Conservation (phyloP, 2,329 filamentous ascomycete genomes). For the Cordyceps cateniannulata region DNA sequence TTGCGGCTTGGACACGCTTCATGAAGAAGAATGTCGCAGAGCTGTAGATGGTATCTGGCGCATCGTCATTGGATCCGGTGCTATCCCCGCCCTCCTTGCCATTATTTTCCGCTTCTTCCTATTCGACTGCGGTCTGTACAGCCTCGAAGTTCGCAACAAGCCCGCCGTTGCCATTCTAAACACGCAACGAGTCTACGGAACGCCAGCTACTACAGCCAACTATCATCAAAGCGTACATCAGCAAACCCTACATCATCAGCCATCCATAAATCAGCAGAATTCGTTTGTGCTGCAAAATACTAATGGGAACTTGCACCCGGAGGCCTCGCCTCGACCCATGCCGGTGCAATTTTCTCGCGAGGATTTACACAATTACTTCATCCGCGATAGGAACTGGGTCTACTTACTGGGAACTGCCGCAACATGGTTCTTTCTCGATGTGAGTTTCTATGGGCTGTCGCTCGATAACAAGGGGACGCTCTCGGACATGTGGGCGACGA, state of each 20-base stretch:
- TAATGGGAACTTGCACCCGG: conserved; percentile 26
- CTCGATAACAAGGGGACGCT: conserved; percentile 39
- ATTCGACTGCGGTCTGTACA: conserved; percentile 59
- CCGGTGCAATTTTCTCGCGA: conserved; percentile 42
- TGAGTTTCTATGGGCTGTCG: conserved; percentile 52
- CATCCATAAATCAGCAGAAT: conserved; percentile 10
- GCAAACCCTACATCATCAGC: conserved; percentile 3
- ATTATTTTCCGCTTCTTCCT: conserved; percentile 61
- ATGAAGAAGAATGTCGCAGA: conserved; percentile 39
- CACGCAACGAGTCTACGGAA: conserved; percentile 52
- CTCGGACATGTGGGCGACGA: conserved; percentile 37
- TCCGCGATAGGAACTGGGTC: conserved; percentile 40
- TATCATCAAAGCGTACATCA: neutral
- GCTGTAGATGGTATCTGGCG: conserved; percentile 58
- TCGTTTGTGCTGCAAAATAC: conserved; percentile 21
- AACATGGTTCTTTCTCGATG: conserved; percentile 49
- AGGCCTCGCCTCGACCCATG: conserved; percentile 30
- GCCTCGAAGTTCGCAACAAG: conserved; percentile 58
- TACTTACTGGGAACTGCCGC: conserved; percentile 40
- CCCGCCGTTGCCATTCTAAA: conserved; percentile 52
- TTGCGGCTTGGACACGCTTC: conserved; percentile 39
- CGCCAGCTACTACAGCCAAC: conserved; percentile 19
- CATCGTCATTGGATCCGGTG: conserved; percentile 59
- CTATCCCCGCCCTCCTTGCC: conserved; percentile 56
- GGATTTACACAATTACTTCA: conserved; percentile 45